Evolutionary conservation across 768 basidiomycete species (phyloP).

Genomic region (Holtermannia corniformis): DNA sequence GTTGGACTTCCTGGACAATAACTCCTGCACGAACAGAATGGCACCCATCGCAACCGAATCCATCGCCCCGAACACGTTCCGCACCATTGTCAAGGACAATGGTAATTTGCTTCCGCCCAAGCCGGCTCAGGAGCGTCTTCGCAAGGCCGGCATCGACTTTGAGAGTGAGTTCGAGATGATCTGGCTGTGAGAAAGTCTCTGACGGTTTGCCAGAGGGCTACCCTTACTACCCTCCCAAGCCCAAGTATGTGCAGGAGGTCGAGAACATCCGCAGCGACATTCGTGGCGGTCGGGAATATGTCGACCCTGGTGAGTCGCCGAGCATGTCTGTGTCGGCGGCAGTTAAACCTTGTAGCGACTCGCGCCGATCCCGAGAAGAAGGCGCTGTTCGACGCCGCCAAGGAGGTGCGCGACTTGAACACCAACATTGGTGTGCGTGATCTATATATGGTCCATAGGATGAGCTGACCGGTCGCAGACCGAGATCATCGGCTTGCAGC

Average conservation of each 20-base stretch:
- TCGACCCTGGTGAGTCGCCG: no score
- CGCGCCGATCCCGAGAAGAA: slow-evolving; percentile 62
- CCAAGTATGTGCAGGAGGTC: slow-evolving; percentile 31
- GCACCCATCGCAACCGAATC: no score
- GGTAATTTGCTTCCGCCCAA: not conserved
- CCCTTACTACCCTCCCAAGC: slow-evolving; percentile 28
- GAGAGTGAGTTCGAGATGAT: not conserved
- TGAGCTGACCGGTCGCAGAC: slow-evolving; percentile 45
- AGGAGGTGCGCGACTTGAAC: slow-evolving; percentile 59
- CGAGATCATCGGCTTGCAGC: slow-evolving; percentile 63
- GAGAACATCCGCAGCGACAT: slow-evolving; percentile 18
- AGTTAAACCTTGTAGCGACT: no score
- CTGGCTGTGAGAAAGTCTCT: no score
- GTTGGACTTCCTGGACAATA: no score
- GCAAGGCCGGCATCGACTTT: not conserved
- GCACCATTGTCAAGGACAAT: no score
- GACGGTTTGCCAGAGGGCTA: slow-evolving; percentile 20
- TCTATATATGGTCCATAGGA: not conserved
- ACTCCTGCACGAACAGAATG: no score
- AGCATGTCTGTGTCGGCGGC: no score
- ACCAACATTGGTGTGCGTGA: slow-evolving; percentile 50
- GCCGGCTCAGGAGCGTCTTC: not conserved
- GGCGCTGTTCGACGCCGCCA: slow-evolving; percentile 54
- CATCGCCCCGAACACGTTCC: no score
- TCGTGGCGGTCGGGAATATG: slow-evolving; percentile 22